Evolutionary conservation across 2,329 filamentous ascomycete species (phyloP), one percentile per base, ranked within the genome.

Genomic region (Sporothrix variecibatus): DNA sequence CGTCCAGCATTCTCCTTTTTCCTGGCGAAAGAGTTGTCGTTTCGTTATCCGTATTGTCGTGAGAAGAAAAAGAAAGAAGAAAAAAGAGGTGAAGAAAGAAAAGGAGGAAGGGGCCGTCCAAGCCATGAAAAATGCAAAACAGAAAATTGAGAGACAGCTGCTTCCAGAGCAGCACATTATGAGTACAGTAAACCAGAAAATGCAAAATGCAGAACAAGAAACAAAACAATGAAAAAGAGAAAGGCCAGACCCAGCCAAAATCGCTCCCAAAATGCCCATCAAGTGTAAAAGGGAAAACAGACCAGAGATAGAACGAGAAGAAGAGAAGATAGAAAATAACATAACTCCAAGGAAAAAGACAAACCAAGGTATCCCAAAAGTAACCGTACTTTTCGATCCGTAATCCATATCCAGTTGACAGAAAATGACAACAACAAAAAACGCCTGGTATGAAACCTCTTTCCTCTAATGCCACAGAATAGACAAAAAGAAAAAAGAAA

Each of bases 81-180:
- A 67, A 58, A 71, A 60, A 71, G 60, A 75, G 53, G 75, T 76
- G 51, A 74, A 53, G 3, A 40, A 64, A 40, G 53, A n/a, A 49
- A 71, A 65, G 60, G 74, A 72, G 46, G 51, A 74, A 65, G 38
- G 62, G 53, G 64, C 64, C 62, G 65, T 46, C 51, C 40, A 69
- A 23, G 40, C n/a, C 58, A 12, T 62, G 9, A 58, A 65, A 71
- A 26, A 73, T 62, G 26, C n/a, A 67, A 74, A 67, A 40, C 70
- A 64, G 46, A 56, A 72, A 58, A 15, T 12, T 31, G 26, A 46
- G 53, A 74, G 43, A 46, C 23, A 5, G 23, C 74, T 73, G 75
- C 74, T 76, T 75, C 74, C 75, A 74, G 75, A 76, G 72, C 75
- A 75, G 72, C 56, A 74, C n/a, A 72, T 62, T 43, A 74, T n/a